Conservation (phyloP, 805 yeast genomes). For the Brettanomyces naardenensis region DNA sequence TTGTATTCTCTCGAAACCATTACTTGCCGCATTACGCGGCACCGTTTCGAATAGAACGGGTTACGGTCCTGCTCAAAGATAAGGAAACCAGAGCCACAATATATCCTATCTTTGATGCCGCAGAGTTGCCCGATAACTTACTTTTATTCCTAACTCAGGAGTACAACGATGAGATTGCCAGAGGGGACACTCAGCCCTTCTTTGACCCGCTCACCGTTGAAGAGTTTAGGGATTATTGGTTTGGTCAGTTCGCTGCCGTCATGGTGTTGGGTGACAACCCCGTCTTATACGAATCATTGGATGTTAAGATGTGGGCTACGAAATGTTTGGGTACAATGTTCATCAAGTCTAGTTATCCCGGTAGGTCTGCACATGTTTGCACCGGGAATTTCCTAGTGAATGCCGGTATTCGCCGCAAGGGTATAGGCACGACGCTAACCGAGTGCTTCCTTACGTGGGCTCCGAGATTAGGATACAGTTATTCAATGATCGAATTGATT, state of each 20-base stretch:
- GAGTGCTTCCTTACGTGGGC: slow-evolving; percentile 91
- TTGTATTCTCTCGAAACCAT: slow-evolving; percentile 22
- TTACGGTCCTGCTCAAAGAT: slow-evolving; percentile 75
- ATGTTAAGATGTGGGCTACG: slow-evolving; percentile 74
- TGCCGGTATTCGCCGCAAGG: slow-evolving; percentile 87
- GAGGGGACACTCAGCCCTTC: slow-evolving; percentile 84
- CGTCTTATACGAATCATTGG: slow-evolving; percentile 30
- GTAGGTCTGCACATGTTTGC: slow-evolving; percentile 88
- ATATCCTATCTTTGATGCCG: slow-evolving; percentile 67
- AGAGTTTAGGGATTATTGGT: slow-evolving; percentile 82
- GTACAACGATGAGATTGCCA: slow-evolving; percentile 83
- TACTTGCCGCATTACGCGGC: slow-evolving; percentile 23
- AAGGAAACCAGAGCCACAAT: slow-evolving; percentile 91
- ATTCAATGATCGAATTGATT: slow-evolving; percentile 74
- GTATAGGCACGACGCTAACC: slow-evolving; percentile 79
- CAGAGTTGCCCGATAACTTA: slow-evolving; percentile 69
- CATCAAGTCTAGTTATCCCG: slow-evolving; percentile 85
- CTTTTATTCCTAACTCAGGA: slow-evolving; percentile 82
- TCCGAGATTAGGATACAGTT: slow-evolving; percentile 78
- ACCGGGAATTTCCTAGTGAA: slow-evolving; percentile 84
- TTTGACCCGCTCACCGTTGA: slow-evolving; percentile 72
- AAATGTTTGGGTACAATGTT: slow-evolving; percentile 85
- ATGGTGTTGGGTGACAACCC: slow-evolving; percentile 72
- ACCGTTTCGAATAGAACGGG: slow-evolving; percentile 40
- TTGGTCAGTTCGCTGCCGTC: slow-evolving; percentile 72